Percentiles rank a stretch among this genome's conserved stretches.
Conservation (phyloP, 805 yeast genomes). For the Wickerhamiella alocasiicola region DNA sequence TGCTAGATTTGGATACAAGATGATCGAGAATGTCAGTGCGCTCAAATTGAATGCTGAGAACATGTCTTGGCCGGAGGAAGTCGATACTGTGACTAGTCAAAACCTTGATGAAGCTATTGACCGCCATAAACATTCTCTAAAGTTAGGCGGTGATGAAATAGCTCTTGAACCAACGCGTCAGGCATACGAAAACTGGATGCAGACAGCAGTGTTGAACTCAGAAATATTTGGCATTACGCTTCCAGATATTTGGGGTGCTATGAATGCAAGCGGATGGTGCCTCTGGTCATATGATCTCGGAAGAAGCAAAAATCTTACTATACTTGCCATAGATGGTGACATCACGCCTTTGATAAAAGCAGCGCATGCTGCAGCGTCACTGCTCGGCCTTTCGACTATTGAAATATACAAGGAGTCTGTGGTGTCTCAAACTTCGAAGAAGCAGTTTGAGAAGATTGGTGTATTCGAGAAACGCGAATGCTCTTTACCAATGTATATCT, state of each 20-base stretch:
- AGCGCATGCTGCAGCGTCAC: neutral
- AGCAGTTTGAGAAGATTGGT: neutral
- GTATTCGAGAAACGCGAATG: neutral
- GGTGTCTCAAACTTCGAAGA: no score
- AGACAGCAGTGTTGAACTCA: neutral
- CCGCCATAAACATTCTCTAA: neutral
- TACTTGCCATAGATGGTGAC: conserved; percentile 3
- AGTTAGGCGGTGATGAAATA: neutral
- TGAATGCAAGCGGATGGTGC: neutral
- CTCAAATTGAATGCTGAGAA: neutral
- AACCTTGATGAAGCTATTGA: neutral
- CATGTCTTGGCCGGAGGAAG: conserved; percentile 6
- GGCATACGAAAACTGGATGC: neutral
- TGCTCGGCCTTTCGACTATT: neutral
- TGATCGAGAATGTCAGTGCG: conserved; percentile 6
- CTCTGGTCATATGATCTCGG: conserved; percentile 1
- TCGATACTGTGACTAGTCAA: neutral
- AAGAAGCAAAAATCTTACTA: neutral
- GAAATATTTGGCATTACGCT: neutral
- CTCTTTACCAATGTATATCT: conserved; percentile 8
- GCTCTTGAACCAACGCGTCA: neutral
- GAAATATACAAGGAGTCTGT: conserved; percentile 2
- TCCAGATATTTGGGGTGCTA: conserved; percentile 3
- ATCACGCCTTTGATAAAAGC: neutral
- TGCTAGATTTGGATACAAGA: conserved; percentile 39